Base-by-base conservation (phyloP, 768 basidiomycete genomes). In the Candolleomyces eurysporus region DNA sequence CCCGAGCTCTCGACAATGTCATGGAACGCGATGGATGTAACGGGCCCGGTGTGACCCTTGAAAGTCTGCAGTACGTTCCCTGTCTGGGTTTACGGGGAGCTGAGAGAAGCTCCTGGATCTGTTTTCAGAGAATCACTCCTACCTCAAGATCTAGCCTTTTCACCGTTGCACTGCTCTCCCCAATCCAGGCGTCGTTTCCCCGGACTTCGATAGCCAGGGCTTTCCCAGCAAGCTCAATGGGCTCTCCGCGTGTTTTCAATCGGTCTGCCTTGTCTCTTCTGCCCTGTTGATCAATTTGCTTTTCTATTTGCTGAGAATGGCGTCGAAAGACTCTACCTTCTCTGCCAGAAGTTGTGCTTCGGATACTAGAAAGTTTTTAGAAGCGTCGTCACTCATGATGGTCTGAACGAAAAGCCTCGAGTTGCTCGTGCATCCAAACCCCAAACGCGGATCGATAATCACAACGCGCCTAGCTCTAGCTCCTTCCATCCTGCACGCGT, bases 31-130 rank as follows among this genome's bases (percentile, higher is more conserved):
- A 99, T 76, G 39, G 82, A 86, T 3, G 96, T 96, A 52, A 96
- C 92, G 39, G 96, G 96, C 5, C 91, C 96, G 2, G 82, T 84
- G 70, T 99, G 96, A 0, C 94, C 95, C 67, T 80, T 86, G 75
- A 85, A 95, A 17, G 90, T 72, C 68, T 89, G 86, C 52, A 86
- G 69, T 1, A 88, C 91, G 72, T 88, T 90, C 59, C 94, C 93
- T 26, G 90, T 86, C 96, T 98, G 67, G 54, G 58, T 63, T 26
- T n/a, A n/a, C 42, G 31, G 4, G 40, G 42, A 6, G 6, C 11
- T 26, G 32, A 19, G 48, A 30, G 5, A 56, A 17, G 10, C 3
- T 22, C 31, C n/a, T 48, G 40, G 31, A n/a, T n/a, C 31, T 10
- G 13, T 55, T 43, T 31, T 48, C 22, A 19, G 36, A 54, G 3